Percentiles rank a stretch among this genome's conserved stretches.
phyloP scores from a whole-genome alignment of 129 eudicot genomes.

The Centaurea solstitialis region DNA sequence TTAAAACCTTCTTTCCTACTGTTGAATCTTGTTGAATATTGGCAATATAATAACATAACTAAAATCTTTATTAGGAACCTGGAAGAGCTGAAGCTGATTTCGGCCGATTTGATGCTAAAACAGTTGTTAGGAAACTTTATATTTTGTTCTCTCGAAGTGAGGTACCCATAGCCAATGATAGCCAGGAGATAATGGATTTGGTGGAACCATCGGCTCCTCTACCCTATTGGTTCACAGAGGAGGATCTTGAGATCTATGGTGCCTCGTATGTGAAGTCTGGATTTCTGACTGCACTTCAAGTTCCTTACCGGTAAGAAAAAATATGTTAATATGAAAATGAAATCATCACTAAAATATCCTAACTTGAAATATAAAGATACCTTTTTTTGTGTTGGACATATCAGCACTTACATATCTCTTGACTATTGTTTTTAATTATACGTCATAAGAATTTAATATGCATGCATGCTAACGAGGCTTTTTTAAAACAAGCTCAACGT shows the following conservation, averaged over 20 bases:
- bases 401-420: background rate
- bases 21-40: too few species aligned
- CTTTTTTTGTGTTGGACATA: background rate
- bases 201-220: slow-evolving; percentile 47
- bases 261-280: slow-evolving; percentile 48
- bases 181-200: slow-evolving; percentile 55
- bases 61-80: slow-evolving; percentile 36
- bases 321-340: background rate
- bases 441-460: too few species aligned
- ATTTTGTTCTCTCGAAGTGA: slow-evolving; percentile 49
- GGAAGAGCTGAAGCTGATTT: slow-evolving; percentile 68
- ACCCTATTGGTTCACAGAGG: slow-evolving; percentile 54
- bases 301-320: slow-evolving; percentile 56
- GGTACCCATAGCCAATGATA: slow-evolving; percentile 41
- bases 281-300: slow-evolving; percentile 49
- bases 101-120: slow-evolving; percentile 45
- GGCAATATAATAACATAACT: too few species aligned
- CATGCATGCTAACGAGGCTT: background rate
- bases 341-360: background rate
- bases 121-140: slow-evolving; percentile 44
- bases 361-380: too few species aligned
- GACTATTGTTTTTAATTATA: too few species aligned
- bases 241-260: slow-evolving; percentile 44
- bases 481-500: background rate
- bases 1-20: too few species aligned